Evolutionary conservation across 257 asterid species (phyloP), one percentile per base, ranked within the genome.

Genomic region (Solanum sejunctum): DNA sequence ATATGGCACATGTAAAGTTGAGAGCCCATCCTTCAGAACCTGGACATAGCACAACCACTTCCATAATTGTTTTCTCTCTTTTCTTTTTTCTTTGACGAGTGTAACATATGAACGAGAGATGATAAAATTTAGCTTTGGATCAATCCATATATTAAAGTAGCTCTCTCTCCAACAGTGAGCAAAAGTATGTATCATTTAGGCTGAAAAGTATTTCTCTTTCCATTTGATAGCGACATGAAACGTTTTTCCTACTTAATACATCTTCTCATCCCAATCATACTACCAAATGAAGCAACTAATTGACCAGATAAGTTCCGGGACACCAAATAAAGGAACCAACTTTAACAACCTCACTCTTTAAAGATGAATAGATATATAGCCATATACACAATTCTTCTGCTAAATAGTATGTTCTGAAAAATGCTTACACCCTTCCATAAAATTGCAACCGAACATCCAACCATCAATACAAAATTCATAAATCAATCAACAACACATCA

Each of bases 1-100:
- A 88, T 97, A 95, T 18, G 99, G 98, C 67, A 93, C 91, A 45
- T 97, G 99, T 84, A 97, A 87, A 77, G 94, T 88, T 75, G 98
- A 92, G 67, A 97, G 95, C 15, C 98, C 99, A 84, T 90, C 98
- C 90, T 97, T 95, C 89, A 97, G 92, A 85, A 95, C 96, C 99
- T 97, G 98, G 81, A 84, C 89, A 67, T n/a, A 82, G 55, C 80
- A 64, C 58, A 87, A 72, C 56, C 69, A 45, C 28, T 64, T 70
- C 1, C 52, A 82, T 43, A 64, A 26, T 32, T 10, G 20, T 75
- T 77, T 21, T 51, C 10, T 51, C 82, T 52, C 82, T 26, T 77
- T 16, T 26, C 17, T 23, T 77, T 77, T 9, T 52, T 10, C 45
- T 51, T 51, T 16, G 64, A 17, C 10, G 63, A 2, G 82, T 52